phyloP scores from a whole-genome alignment of 352 stramenopile genomes.

The Phytopythium kandeliae region DNA sequence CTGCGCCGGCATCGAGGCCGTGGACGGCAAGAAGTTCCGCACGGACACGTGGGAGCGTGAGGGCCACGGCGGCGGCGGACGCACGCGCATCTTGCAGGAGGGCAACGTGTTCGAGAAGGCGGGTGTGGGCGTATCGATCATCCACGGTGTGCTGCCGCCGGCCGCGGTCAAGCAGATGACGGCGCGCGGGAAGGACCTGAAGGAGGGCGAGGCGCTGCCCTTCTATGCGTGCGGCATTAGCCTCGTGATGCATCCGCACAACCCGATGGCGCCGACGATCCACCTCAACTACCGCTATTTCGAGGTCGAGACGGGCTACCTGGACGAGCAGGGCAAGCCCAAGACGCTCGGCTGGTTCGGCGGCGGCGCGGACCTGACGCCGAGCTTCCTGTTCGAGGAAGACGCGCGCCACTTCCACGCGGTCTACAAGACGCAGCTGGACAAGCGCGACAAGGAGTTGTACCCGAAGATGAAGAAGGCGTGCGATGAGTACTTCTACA shows the following conservation, averaged over 20 bases:
- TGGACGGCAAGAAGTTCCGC: slow-evolving; percentile 94
- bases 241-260: slow-evolving; percentile 96
- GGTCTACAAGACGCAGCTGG: slow-evolving; percentile 92
- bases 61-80: slow-evolving; percentile 92
- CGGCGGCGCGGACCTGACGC: slow-evolving; percentile 96
- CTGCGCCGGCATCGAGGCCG: slow-evolving; percentile 77
- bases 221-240: slow-evolving; percentile 96
- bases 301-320: slow-evolving; percentile 86
- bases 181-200: slow-evolving; percentile 62
- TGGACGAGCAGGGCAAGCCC: slow-evolving; percentile 74
- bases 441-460: slow-evolving; percentile 90
- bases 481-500: slow-evolving; percentile 98
- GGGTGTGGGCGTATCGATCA: slow-evolving; percentile 96
- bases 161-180: slow-evolving; percentile 81
- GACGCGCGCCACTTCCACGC: slow-evolving; percentile 97
- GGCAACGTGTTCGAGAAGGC: slow-evolving; percentile 98
- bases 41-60: slow-evolving; percentile 94
- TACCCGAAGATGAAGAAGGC: slow-evolving; percentile 97
- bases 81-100: slow-evolving; percentile 92
- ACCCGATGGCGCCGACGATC: slow-evolving; percentile 94
- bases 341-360: slow-evolving; percentile 93
- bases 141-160: slow-evolving; percentile 94
- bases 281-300: slow-evolving; percentile 99
- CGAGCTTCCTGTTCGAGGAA: slow-evolving; percentile 94
- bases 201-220: slow-evolving; percentile 76